Percentiles rank a stretch among this genome's conserved stretches.
Evolutionary conservation across 345 rosid genomes (phyloP).

Genomic region (Carallia brachiata): DNA sequence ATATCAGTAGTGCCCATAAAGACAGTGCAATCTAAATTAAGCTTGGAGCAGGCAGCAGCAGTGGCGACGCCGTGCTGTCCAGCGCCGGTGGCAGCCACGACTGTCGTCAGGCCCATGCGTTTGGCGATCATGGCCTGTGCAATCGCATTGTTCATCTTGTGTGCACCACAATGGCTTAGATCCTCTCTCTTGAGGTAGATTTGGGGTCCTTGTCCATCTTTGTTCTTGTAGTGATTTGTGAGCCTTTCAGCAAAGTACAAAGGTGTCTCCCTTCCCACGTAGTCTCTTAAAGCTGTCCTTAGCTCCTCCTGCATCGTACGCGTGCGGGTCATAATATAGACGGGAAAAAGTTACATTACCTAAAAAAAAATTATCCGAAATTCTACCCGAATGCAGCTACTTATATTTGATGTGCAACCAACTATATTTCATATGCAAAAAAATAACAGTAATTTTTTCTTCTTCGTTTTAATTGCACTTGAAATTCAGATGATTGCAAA

Average conservation of each 20-base stretch:
- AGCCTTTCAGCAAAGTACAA: slow-evolving; percentile 66
- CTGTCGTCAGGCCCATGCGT: slow-evolving; percentile 53
- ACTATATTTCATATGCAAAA: too few species aligned
- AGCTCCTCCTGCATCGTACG: slow-evolving; percentile 53
- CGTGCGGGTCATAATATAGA: too few species aligned
- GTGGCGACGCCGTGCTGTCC: slow-evolving; percentile 93
- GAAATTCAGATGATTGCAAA: too few species aligned
- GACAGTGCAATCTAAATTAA: slow-evolving; percentile 54
- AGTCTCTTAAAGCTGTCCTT: slow-evolving; percentile 55
- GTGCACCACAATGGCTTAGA: slow-evolving; percentile 73
- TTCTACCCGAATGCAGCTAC: too few species aligned
- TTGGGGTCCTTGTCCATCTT: slow-evolving; percentile 59
- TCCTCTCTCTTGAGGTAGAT: slow-evolving; percentile 87
- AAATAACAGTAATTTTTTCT: too few species aligned
- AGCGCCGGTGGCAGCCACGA: slow-evolving; percentile 77
- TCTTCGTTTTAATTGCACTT: too few species aligned
- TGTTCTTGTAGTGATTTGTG: slow-evolving; percentile 58
- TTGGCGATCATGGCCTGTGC: slow-evolving; percentile 85
- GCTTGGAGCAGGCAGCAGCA: slow-evolving; percentile 84
- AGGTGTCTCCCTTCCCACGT: slow-evolving; percentile 81
- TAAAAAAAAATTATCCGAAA: too few species aligned
- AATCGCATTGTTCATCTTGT: slow-evolving; percentile 79
- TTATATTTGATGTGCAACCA: too few species aligned
- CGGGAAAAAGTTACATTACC: too few species aligned
- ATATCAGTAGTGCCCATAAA: slow-evolving; percentile 70